Evolutionary conservation across 2,329 filamentous ascomycete species (phyloP), one percentile per base, ranked within the genome.

Genomic region (Chrysosporium queenslandicum): DNA sequence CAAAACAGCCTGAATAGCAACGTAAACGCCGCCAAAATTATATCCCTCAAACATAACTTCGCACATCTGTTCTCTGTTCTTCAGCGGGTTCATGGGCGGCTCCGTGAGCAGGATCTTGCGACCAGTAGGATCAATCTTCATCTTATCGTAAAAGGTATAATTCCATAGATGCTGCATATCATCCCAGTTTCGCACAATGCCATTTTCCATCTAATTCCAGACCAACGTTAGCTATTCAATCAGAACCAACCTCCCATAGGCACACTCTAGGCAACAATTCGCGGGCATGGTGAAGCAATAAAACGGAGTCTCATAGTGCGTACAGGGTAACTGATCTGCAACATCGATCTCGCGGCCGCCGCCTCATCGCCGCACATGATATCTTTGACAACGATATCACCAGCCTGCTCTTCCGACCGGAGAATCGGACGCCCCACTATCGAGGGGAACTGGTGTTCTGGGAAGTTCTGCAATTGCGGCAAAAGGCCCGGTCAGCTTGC

Each of bases 161-260:
- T 98, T 91, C 92, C 92, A 98, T 52, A 98, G 83, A 68, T 97
- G 91, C 76, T 95, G 87, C 92, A 98, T 98, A 71, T 98, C 92
- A 63, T 98, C 92, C 92, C 92, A 98, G 67, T 89, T 90, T 80
- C 96, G 97, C 61, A 98, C 89, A 64, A 98, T 97, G 64, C 92
- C 92, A 70, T 98, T 98, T 72, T 98, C 92, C 92, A 98, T 98
- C 81, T 85, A 70, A 55, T 61, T 23, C 52, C 37, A 48, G 14
- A 25, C 14, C 29, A 42, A 21, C 6, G 36, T 45, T 42, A 34
- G 30, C n/a, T 37, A 47, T 11, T n/a, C n/a, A n/a, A n/a, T n/a
- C n/a, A n/a, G n/a, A n/a, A 50, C 40, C 36, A 21, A 37, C 45
- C n/a, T 52, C 25, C 43, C 41, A 27, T 18, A 52, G 55, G 61